A percentile compares a stretch with the other conserved stretches of the same genome.
Conservation (phyloP, 1,284 basidiomycete genomes). For the Moesziomyces sp. region DNA sequence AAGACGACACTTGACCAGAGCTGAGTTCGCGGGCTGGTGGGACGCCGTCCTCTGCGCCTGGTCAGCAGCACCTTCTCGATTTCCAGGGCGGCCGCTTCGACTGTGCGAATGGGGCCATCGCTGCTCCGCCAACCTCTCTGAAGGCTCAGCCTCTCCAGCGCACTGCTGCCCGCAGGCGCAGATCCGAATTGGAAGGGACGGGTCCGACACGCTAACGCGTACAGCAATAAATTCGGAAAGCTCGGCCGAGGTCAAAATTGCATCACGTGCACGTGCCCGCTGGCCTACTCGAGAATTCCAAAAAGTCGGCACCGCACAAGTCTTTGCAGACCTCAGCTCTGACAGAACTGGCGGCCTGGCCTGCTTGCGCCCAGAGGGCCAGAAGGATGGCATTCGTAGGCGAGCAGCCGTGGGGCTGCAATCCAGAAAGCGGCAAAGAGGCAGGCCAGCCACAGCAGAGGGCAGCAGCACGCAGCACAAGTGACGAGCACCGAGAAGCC, state of each 20-base stretch:
- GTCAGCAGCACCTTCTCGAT: neutral
- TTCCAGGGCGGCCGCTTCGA: no score
- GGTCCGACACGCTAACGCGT: neutral
- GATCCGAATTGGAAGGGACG: no score
- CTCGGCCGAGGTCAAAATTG: conserved; percentile 8
- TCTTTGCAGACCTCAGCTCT: neutral
- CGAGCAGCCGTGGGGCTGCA: neutral
- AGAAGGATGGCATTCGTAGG: no score
- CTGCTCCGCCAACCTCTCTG: no score
- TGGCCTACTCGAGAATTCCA: no score
- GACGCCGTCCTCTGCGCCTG: no score
- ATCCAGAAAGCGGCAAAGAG: neutral
- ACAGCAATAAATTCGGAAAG: neutral
- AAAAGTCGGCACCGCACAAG: conserved; percentile 18
- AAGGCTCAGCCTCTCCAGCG: no score
- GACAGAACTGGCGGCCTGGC: neutral
- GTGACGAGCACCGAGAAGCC: conserved; percentile 1
- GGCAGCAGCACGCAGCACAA: neutral
- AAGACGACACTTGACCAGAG: no score
- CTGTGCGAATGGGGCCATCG: no score
- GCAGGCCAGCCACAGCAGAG: neutral
- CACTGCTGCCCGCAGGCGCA: no score
- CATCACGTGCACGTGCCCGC: conserved; percentile 1
- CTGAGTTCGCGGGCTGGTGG: no score
- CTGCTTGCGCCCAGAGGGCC: no score